Evolutionary conservation across 129 eudicot genomes (phyloP).

Genomic region (sunflower (Helianthus annuus)): HanXRQr2.0-SUNRISE NC_035435.2:147739084-147739583

Average conservation of each 20-base stretch:
- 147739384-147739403: constrained; percentile 10
- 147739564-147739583: constrained; percentile 11
- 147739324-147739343: constrained; percentile 85
- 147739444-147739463: background rate
- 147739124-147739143: constrained; percentile 98
- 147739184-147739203: constrained; percentile 55
- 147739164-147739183: constrained; percentile 90
- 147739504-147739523: background rate
- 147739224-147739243: constrained; percentile 10
- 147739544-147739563: background rate
- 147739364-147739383: constrained; percentile 24
- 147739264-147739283: constrained; percentile 44
- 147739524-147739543: too few species aligned
- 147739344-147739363: constrained; percentile 94
- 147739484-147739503: constrained; percentile 4
- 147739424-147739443: background rate
- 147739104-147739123: constrained; percentile 13
- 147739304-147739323: constrained; percentile 81
- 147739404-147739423: constrained; percentile 13
- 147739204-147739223: constrained; percentile 46
- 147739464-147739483: background rate
- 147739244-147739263: constrained; percentile 25
- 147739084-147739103: constrained; percentile 8
- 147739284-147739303: constrained; percentile 73
- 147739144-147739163: constrained; percentile 92